Evolutionary conservation across 140 eudicot genomes (phyloP).

Genomic region (Cichorium intybus): DNA sequence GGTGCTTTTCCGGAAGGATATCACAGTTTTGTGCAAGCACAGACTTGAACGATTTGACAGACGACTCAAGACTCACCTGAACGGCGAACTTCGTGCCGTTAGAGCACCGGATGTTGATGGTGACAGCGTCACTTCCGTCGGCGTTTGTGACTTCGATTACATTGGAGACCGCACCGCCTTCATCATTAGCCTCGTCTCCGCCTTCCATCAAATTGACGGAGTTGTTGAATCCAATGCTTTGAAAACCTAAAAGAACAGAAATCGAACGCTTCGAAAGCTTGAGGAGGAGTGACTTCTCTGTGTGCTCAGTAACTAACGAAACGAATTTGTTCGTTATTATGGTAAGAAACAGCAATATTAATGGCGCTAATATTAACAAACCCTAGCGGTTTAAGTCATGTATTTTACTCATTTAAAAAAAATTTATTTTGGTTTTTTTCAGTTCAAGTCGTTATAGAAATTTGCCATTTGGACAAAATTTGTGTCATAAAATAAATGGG

Average conservation of each 20-base stretch:
- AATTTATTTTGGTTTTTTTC: too few species aligned
- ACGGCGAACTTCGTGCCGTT: slow-evolving; percentile 50
- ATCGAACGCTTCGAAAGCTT: neutral
- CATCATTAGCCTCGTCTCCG: slow-evolving; percentile 19
- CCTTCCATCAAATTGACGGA: slow-evolving; percentile 29
- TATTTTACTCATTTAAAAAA: too few species aligned
- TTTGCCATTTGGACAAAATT: too few species aligned
- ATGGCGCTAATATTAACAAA: neutral
- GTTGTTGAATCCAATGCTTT: neutral
- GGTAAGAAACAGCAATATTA: neutral
- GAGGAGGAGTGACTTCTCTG: neutral
- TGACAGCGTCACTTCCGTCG: neutral
- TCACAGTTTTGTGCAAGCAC: slow-evolving; percentile 38
- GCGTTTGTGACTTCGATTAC: neutral
- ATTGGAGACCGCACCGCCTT: neutral
- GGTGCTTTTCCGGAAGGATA: slow-evolving; percentile 41
- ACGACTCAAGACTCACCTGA: slow-evolving; percentile 33
- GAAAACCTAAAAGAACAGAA: neutral
- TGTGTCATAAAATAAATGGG: too few species aligned
- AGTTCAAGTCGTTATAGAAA: too few species aligned
- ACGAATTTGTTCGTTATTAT: neutral
- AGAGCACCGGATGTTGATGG: slow-evolving; percentile 35
- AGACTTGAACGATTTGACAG: slow-evolving; percentile 41
- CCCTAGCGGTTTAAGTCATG: too few species aligned
- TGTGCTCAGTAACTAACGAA: neutral